A percentile compares a stretch with the other conserved stretches of the same genome.
Evolutionary conservation across 2,329 filamentous ascomycete genomes (phyloP).

Genomic region (Dactylellina cionopaga): DNA sequence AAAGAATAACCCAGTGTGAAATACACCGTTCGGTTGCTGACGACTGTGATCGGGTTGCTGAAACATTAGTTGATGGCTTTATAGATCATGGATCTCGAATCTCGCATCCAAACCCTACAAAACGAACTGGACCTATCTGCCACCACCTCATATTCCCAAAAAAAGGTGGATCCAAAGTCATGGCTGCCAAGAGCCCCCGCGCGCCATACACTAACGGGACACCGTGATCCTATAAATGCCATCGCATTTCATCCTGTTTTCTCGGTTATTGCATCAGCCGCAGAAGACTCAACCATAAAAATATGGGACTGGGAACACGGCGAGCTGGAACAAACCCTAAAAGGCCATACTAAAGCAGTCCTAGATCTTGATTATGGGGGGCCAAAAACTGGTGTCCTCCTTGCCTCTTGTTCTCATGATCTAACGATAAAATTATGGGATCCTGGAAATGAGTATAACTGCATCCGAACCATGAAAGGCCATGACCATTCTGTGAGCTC

Average conservation of each 20-base stretch:
- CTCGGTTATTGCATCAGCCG: conserved; percentile 87
- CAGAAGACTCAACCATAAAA: conserved; percentile 92
- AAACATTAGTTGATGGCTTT: conserved; percentile 53
- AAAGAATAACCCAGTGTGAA: conserved; percentile 39
- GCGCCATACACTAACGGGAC: conserved; percentile 82
- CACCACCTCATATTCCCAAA: conserved; percentile 77
- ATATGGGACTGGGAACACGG: conserved; percentile 98
- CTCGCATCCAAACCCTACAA: conserved; percentile 76
- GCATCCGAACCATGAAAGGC: conserved; percentile 87
- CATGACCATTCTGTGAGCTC: conserved; percentile 93
- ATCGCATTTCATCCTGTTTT: conserved; percentile 94
- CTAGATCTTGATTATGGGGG: conserved; percentile 91
- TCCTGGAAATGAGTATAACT: conserved; percentile 90
- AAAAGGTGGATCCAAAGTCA: conserved; percentile 82
- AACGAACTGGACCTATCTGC: conserved; percentile 85
- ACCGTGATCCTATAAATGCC: conserved; percentile 82
- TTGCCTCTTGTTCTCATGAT: conserved; percentile 87
- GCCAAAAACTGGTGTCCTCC: conserved; percentile 78
- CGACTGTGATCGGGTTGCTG: conserved; percentile 40
- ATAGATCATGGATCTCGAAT: conserved; percentile 93
- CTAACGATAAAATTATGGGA: conserved; percentile 96
- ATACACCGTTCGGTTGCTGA: conserved; percentile 42
- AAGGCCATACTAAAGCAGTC: conserved; percentile 89
- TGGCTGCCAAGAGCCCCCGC: conserved; percentile 89
- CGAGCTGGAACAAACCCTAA: conserved; percentile 87